Evolutionary conservation across 495 filamentous ascomycete species (phyloP).

Genomic region (Lepraria neglecta): DNA sequence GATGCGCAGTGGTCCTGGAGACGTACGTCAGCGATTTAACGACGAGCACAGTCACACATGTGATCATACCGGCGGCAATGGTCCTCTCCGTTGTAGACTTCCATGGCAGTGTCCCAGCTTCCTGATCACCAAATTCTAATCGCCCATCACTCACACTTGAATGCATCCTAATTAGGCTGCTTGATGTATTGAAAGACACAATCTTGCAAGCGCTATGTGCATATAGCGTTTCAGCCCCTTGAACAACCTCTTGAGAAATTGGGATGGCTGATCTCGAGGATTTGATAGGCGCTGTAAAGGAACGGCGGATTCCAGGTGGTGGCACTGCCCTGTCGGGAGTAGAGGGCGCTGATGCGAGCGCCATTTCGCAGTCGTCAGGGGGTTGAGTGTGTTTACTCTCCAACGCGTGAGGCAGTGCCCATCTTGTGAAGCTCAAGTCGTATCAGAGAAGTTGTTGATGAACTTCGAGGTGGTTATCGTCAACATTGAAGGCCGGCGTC

Average conservation of each 20-base stretch:
- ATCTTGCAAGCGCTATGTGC: conserved; percentile 37
- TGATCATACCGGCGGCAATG: conserved; percentile 60
- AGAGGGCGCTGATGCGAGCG: conserved; percentile 31
- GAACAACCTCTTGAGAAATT: conserved; percentile 24
- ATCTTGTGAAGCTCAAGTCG: not conserved
- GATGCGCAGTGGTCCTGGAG: conserved; percentile 63
- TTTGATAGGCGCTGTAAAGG: conserved; percentile 53
- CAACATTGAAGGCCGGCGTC: too few relatives aligned
- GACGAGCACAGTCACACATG: not conserved
- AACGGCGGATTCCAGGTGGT: conserved; percentile 45
- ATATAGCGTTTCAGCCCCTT: conserved; percentile 39
- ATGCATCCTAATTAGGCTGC: conserved; percentile 21
- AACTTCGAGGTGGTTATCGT: not conserved
- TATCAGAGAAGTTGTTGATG: not conserved
- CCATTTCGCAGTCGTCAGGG: conserved; percentile 13
- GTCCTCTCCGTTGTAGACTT: conserved; percentile 70
- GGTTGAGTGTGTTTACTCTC: not conserved
- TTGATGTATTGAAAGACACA: conserved; percentile 38
- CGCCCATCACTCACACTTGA: conserved; percentile 27
- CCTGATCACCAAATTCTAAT: conserved; percentile 20
- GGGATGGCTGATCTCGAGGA: conserved; percentile 8
- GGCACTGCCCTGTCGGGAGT: conserved; percentile 35
- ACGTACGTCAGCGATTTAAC: conserved; percentile 2
- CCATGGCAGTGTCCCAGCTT: conserved; percentile 58
- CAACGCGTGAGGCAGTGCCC: conserved; percentile 4